phyloP scores from a whole-genome alignment of 139 green algal species.

The Axilococcus clingmanii region DNA sequence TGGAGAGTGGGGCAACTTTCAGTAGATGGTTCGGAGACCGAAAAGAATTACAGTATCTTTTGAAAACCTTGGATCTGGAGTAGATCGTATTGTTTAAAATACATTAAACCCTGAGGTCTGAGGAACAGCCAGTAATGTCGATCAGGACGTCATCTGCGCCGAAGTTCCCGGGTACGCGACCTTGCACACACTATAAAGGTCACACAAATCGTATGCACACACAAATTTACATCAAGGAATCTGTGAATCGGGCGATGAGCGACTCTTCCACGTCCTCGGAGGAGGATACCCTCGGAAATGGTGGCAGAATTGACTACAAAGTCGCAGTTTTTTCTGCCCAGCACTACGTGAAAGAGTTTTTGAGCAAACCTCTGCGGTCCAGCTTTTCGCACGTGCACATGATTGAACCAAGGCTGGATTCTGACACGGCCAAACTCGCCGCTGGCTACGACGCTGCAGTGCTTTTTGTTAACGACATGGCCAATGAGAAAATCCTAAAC shows the following conservation, averaged over 20 bases:
- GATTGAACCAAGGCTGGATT: conserved; percentile 35
- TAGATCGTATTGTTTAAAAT: conserved; percentile 2
- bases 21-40: conserved; percentile 42
- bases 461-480: conserved; percentile 66
- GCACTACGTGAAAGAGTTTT: conserved; percentile 19
- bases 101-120: no score
- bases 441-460: conserved; percentile 29
- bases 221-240: no score
- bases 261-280: no score
- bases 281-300: no score
- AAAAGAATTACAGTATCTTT: conserved; percentile 49
- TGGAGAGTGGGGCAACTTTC: conserved; percentile 16
- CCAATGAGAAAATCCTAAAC: conserved; percentile 29
- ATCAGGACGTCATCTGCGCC: background rate
- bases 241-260: no score
- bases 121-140: no score
- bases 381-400: conserved; percentile 2
- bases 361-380: conserved; percentile 1
- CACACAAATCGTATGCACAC: no score
- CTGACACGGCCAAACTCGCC: conserved; percentile 39
- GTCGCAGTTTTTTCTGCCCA: conserved; percentile 7
- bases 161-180: background rate
- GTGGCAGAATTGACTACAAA: no score
- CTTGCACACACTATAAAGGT: no score
- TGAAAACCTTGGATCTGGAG: conserved; percentile 38